Percentiles rank a stretch among this genome's conserved stretches.
Evolutionary conservation across 2,329 filamentous ascomycete species (phyloP).

Genomic region (Aureobasidium subglaciale): DNA sequence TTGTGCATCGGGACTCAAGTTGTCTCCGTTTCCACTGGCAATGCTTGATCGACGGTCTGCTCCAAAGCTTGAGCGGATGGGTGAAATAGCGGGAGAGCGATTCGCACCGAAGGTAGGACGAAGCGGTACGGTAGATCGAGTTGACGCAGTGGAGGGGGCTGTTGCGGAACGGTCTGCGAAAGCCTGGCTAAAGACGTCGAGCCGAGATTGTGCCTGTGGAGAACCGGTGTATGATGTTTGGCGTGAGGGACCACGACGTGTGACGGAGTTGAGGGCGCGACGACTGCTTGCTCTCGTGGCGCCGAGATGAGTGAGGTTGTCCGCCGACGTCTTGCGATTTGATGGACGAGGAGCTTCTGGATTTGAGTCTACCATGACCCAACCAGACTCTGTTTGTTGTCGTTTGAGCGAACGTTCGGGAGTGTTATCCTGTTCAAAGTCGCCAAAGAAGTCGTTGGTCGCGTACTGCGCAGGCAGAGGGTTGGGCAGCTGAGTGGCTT

Average conservation of each 20-base stretch:
- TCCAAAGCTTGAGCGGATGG: background rate
- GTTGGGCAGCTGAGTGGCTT: slow-evolving; percentile 25
- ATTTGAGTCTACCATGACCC: slow-evolving; percentile 38
- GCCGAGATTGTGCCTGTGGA: slow-evolving; percentile 22
- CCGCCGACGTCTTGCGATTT: slow-evolving; percentile 4
- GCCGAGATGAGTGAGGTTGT: background rate
- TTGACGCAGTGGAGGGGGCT: background rate
- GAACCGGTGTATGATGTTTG: slow-evolving; percentile 27
- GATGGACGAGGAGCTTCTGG: slow-evolving; percentile 1
- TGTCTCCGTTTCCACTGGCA: slow-evolving; percentile 16
- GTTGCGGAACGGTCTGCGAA: background rate
- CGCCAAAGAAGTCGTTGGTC: slow-evolving; percentile 40
- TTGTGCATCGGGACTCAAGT: slow-evolving; percentile 58
- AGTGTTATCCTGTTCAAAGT: slow-evolving; percentile 38
- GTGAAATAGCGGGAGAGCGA: background rate
- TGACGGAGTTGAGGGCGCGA: slow-evolving; percentile 38
- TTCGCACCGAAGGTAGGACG: background rate
- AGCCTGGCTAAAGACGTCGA: slow-evolving; percentile 1
- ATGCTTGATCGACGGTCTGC: background rate
- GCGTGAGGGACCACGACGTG: slow-evolving; percentile 31
- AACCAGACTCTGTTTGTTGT: slow-evolving; percentile 41
- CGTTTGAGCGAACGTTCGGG: slow-evolving; percentile 41
- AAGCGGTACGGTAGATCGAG: background rate
- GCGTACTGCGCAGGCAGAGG: slow-evolving; percentile 51
- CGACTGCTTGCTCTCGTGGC: slow-evolving; percentile 27